phyloP scores from a whole-genome alignment of 2,329 filamentous ascomycete species.

The Cladosporium sp. region DNA sequence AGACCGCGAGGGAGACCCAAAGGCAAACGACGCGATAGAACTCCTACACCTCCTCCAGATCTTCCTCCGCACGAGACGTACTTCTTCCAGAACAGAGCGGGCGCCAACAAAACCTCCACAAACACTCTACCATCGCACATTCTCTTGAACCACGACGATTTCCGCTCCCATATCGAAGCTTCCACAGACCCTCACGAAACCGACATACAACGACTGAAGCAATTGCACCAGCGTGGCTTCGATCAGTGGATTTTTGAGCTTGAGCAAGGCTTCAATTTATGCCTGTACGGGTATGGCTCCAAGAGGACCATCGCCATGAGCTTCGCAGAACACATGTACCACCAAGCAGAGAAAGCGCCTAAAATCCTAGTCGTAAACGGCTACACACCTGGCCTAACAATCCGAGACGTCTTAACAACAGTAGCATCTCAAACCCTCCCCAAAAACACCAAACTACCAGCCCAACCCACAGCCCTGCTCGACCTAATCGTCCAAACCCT shows the following conservation, averaged over 20 bases:
- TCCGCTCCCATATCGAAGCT: conserved; percentile 64
- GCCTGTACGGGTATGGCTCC: conserved; percentile 87
- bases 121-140: conserved; percentile 72
- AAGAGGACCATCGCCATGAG: conserved; percentile 70
- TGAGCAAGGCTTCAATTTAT: conserved; percentile 78
- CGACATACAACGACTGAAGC: conserved; percentile 67
- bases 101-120: conserved; percentile 76
- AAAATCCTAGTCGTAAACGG: conserved; percentile 84
- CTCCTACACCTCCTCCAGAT: conserved; percentile 74
- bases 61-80: conserved; percentile 86
- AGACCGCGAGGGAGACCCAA: conserved; percentile 48
- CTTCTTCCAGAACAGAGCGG: conserved; percentile 86
- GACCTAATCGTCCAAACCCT: conserved; percentile 62
- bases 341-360: conserved; percentile 37
- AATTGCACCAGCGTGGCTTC: conserved; percentile 75
- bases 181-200: conserved; percentile 64
- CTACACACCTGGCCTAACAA: conserved; percentile 62
- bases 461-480: conserved; percentile 64
- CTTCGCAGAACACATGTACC: conserved; percentile 68
- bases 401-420: conserved; percentile 65
- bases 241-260: conserved; percentile 92
- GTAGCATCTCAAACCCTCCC: conserved; percentile 59
- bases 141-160: conserved; percentile 86
- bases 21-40: conserved; percentile 52
- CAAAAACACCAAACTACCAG: conserved; percentile 50